Base-by-base conservation (phyloP, 169 alveolate species). In the Cryptosporidium muris region DNA sequence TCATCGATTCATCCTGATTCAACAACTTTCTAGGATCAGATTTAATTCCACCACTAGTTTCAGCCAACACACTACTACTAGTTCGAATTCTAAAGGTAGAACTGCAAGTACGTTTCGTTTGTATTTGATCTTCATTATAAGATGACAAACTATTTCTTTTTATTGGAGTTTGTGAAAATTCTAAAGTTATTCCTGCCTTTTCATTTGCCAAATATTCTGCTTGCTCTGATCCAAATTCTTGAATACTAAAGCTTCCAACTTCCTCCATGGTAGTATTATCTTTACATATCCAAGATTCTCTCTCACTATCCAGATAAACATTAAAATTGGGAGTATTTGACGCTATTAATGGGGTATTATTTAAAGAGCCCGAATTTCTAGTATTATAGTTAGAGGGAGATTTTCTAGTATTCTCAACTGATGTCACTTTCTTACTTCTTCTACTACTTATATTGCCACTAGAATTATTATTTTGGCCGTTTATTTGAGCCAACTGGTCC, bases 1-100 rank as follows among this genome's bases (percentile, higher is more conserved):
- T 68, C 67, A 74, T 34, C 42, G 60, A 74, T 37, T 74, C 85
- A 12, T 74, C 85, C 48, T 51, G 52, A 34, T 54, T 43, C n/a
- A 68, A 63, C 2, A 63, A 25, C 34, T 49, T 74, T 51, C 82
- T 56, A 11, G 85, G 60, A 6, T 74, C 85, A 12, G 63, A 34
- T 47, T 63, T 74, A 7, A 60, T 63, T 56, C 64, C 54, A n/a
- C 58, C 58, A 38, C 54, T 53, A 63, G 58, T 16, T 4, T 2
- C 9, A 40, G 45, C 66, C 11, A 51, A 54, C n/a, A 12, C 63
- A 43, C 51, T 62, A 25, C 56, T 74, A 4, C 74, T 60, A 36
- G 60, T 74, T 58, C 67, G 54, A 45, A 74, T 74, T 58, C 85
- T 74, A 47, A 74, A 74, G 2, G 85, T 58, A 25, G 85, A 74